phyloP scores from a whole-genome alignment of 805 yeast species.

The Ogataea salicorniae region DNA sequence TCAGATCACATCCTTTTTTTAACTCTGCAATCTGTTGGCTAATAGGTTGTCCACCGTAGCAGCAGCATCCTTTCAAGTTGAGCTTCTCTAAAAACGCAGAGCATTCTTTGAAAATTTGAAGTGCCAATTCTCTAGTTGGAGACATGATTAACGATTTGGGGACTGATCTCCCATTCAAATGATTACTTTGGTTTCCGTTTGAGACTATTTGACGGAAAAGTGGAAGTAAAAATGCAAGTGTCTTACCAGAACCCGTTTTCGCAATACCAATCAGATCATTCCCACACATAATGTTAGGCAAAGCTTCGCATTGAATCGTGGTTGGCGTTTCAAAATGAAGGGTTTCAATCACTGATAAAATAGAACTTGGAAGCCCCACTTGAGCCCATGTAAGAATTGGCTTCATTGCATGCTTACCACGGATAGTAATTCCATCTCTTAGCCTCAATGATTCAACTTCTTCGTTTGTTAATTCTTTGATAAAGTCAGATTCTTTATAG shows the following conservation, averaged over 20 bases:
- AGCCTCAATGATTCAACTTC: slow-evolving; percentile 54
- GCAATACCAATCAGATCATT: slow-evolving; percentile 91
- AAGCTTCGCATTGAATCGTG: slow-evolving; percentile 84
- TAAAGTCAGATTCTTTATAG: slow-evolving; percentile 55
- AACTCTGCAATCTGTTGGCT: slow-evolving; percentile 76
- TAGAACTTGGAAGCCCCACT: slow-evolving; percentile 63
- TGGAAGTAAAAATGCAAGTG: slow-evolving; percentile 82
- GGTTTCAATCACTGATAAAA: slow-evolving; percentile 47
- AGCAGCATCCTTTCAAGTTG: slow-evolving; percentile 58
- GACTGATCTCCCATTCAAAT: slow-evolving; percentile 49
- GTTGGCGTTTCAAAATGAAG: slow-evolving; percentile 64
- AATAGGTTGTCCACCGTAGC: slow-evolving; percentile 87
- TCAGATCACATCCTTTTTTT: slow-evolving; percentile 70
- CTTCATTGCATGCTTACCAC: slow-evolving; percentile 51
- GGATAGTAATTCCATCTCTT: slow-evolving; percentile 61
- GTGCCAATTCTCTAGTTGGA: slow-evolving; percentile 90
- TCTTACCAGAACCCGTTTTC: slow-evolving; percentile 95
- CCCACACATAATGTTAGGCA: slow-evolving; percentile 88
- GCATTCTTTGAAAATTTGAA: slow-evolving; percentile 72
- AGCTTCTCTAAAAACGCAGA: slow-evolving; percentile 49
- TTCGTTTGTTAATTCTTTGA: slow-evolving; percentile 41
- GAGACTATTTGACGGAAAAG: slow-evolving; percentile 78
- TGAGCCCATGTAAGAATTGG: slow-evolving; percentile 80
- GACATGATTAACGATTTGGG: slow-evolving; percentile 79
- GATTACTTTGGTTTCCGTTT: slow-evolving; percentile 38